Evolutionary conservation across 2,329 filamentous ascomycete genomes (phyloP), one percentile per base, ranked within the genome.

Genomic region (Aspergillus japonicus): DNA sequence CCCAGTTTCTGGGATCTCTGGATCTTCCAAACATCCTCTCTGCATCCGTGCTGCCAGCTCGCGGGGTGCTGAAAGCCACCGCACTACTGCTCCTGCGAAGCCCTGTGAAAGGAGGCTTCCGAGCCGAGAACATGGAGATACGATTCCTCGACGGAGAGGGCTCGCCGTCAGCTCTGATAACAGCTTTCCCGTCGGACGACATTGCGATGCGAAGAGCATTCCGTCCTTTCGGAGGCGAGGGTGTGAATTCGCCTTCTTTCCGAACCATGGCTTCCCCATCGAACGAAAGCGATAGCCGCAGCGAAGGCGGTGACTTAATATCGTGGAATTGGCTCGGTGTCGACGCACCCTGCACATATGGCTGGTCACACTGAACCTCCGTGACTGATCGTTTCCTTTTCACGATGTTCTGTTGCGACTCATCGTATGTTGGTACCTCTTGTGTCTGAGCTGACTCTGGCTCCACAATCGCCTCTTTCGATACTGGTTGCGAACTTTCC

Each of bases 101-200:
- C 35, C 81, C 83, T 49, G 82, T 75, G 54, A 75, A 74, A 56
- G 82, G 81, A 19, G 85, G 76, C 14, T 77, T 78, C 35, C 83
- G 75, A 16, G 78, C 71, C 58, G 74, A 81, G 64, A 72, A 78
- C 68, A 78, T 82, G 61, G 74, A 81, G 60, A 78, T 82, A 66
- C 78, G 79, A 68, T 78, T 76, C 68, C 83, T 81, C 60, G 82
- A 85, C 54, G 87, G 88, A 1, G 89, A 91, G 2, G 90, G 89
- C 63, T 89, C 86, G 62, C 88, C 83, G 57, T 89, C 82, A 16
- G 85, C 86, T 23, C 93, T 86, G 54, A 97, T 82, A 69, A 94
- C 89, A n/a, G 94, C 94, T 71, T 93, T 94, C 66, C 94, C 94
- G 70, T 97, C 92, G 33, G 93, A 83, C 19, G 91, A 95, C 70